Percentiles rank a stretch among this genome's conserved stretches.
Evolutionary conservation across 441 rosid genomes (phyloP).

Genomic region (Populus tomentosa): DNA sequence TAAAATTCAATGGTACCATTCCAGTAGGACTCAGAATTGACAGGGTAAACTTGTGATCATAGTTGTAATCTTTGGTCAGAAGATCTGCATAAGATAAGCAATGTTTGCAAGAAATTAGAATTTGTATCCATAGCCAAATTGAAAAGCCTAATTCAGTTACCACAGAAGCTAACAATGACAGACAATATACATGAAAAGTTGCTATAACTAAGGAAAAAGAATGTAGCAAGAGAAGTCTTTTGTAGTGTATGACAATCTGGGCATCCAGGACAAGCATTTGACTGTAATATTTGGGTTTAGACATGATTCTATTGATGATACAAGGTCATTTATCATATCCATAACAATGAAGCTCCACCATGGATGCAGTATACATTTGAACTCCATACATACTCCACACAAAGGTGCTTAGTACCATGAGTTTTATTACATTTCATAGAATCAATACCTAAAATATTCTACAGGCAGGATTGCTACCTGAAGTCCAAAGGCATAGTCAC

Average conservation of each 20-base stretch:
- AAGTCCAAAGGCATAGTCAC: neutral
- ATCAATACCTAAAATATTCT: too few species aligned
- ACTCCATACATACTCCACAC: too few species aligned
- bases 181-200: neutral
- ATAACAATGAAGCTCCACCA: neutral
- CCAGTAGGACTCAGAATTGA: constrained; percentile 53
- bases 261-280: neutral
- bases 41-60: constrained; percentile 68
- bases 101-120: constrained; percentile 4
- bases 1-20: constrained; percentile 40
- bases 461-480: neutral
- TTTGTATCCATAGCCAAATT: neutral
- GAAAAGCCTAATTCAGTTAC: neutral
- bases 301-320: neutral
- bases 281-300: neutral
- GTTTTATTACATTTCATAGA: too few species aligned
- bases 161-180: neutral
- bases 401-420: too few species aligned
- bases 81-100: constrained; percentile 49
- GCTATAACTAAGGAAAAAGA: neutral
- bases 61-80: constrained; percentile 65
- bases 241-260: neutral
- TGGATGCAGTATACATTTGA: too few species aligned
- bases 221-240: neutral
- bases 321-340: neutral